A percentile compares a stretch with the other conserved stretches of the same genome.
These are phyloP conservation scores for Mycosarcoma mackinlayi DNA, from an alignment of 1,284 basidiomycete genomes.

Conservation along the genomic window DNA sequence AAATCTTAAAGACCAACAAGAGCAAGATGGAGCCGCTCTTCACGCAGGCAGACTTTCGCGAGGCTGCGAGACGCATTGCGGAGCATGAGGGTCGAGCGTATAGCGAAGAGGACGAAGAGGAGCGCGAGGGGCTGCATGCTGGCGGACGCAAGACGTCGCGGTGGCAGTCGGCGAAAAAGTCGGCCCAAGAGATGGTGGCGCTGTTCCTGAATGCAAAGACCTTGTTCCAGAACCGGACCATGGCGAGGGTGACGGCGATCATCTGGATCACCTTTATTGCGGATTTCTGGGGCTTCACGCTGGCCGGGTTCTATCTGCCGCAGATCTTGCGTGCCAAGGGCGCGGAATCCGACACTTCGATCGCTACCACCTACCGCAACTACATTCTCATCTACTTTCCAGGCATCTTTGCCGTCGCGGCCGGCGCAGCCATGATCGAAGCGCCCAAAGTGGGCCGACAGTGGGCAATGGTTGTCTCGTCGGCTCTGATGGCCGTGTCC, in stretches of 20 bases:
- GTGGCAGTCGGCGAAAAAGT: conserved; percentile 26
- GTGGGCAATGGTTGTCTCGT: conserved; percentile 69
- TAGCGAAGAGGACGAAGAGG: conserved; percentile 21
- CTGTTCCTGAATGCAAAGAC: conserved; percentile 67
- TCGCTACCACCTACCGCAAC: conserved; percentile 69
- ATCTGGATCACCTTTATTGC: conserved; percentile 61
- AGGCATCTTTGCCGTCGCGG: conserved; percentile 52
- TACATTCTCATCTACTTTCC: conserved; percentile 52
- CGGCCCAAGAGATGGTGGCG: conserved; percentile 50
- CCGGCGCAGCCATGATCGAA: conserved; percentile 68
- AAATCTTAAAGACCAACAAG: conserved; percentile 65
- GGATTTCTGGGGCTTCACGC: conserved; percentile 69
- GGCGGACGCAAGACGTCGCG: conserved; percentile 7
- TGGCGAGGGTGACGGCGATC: conserved; percentile 66
- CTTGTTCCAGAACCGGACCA: conserved; percentile 66
- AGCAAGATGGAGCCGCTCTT: conserved; percentile 65
- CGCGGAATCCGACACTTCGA: conserved; percentile 61
- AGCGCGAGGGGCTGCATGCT: conserved; percentile 20
- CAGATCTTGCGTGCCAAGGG: conserved; percentile 68
- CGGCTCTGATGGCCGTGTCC: conserved; percentile 68
- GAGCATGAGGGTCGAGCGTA: conserved; percentile 20
- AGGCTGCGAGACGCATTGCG: conserved; percentile 61
- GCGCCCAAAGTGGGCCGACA: conserved; percentile 69
- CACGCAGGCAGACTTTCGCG: conserved; percentile 68
- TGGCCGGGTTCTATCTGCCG: conserved; percentile 69